Base-by-base conservation (phyloP, 2,329 filamentous ascomycete genomes). In the Lomentospora prolificans region DNA sequence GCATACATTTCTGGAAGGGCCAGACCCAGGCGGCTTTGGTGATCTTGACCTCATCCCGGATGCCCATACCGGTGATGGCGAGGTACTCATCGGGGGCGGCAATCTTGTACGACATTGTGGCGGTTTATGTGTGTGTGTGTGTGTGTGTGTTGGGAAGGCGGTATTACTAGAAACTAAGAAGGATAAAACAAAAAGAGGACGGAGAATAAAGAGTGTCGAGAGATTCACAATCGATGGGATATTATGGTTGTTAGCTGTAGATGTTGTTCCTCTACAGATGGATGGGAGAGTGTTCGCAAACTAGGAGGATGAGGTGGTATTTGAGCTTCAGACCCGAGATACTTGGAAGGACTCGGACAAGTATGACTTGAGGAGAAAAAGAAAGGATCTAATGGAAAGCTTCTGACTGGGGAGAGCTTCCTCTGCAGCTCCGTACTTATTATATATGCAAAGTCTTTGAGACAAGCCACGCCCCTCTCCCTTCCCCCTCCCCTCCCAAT, bases 71-170 rank as follows among this genome's bases (percentile, higher is more conserved):
- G 63, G 89, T 94, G 63, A 94, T 81, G 76, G 89, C 89, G 70
- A 95, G 86, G 77, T 94, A 95, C 72, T 90, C 82, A 72, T 90
- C 87, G 27, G 88, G 85, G 56, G 82, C 81, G 19, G 87, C 85
- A 60, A 90, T 79, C 67, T 77, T 80, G 72, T 86, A 89, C 62
- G 79, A 33, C 75, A 80, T 80, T 53, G 58, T 73, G 69, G 60
- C 60, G 63, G 67, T 64, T 6, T 33, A 33, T 33, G 30, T 7
- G 30, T 33, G 30, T 12, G 7, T 44, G 44, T 56, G n/a, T n/a
- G n/a, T 36, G 8, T 24, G 33, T 12, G n/a, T 33, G 1, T 30
- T 31, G 10, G n/a, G 19, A 12, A 3, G 33, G 25, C 24, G 19
- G 19, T 27, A 28, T 46, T 28, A 19, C 7, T 28, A 14, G 14